These are phyloP conservation scores for Glutinoglossum americanum DNA, from an alignment of 495 filamentous ascomycete species.

Conservation along the genomic window DNA sequence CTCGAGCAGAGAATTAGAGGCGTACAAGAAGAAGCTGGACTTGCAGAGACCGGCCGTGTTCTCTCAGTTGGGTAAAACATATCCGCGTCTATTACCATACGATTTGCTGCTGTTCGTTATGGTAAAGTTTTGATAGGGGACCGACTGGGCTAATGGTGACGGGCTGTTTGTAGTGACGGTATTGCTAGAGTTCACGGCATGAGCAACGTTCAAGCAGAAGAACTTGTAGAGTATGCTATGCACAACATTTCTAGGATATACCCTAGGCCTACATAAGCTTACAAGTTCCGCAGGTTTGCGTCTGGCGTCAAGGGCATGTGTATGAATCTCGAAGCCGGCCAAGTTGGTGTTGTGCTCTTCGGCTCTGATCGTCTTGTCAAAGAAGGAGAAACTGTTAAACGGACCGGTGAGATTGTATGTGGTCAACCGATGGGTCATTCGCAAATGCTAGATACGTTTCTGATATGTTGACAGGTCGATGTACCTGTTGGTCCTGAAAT, in stretches of 20 bases:
- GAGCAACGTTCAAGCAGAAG: constrained; percentile 99
- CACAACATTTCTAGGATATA: constrained; percentile 10
- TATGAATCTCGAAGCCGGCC: constrained; percentile 99
- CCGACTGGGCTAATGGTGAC: background rate
- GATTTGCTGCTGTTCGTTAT: constrained; percentile 6
- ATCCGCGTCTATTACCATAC: background rate
- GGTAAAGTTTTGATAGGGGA: constrained; percentile 19
- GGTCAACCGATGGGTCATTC: background rate
- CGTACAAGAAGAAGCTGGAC: constrained; percentile 83
- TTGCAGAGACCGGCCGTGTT: constrained; percentile 97
- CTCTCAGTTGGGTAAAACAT: constrained; percentile 83
- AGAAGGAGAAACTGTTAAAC: constrained; percentile 98
- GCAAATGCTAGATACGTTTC: constrained; percentile 6
- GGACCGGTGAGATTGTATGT: constrained; percentile 96
- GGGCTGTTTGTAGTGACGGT: constrained; percentile 56
- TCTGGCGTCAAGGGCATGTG: constrained; percentile 99
- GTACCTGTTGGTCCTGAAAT: constrained; percentile 84
- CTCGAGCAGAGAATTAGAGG: constrained; percentile 97
- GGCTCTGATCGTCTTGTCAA: constrained; percentile 99
- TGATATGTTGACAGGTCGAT: constrained; percentile 50
- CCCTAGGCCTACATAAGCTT: constrained; percentile 14
- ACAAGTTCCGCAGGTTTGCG: constrained; percentile 54
- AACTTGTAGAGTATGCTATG: constrained; percentile 78
- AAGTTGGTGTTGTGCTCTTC: constrained; percentile 99
- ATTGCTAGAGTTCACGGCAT: constrained; percentile 99